A percentile compares a stretch with the other conserved stretches of the same genome.
Conservation (phyloP, 2,329 filamentous ascomycete species). For the Ophiostoma populinum region DNA sequence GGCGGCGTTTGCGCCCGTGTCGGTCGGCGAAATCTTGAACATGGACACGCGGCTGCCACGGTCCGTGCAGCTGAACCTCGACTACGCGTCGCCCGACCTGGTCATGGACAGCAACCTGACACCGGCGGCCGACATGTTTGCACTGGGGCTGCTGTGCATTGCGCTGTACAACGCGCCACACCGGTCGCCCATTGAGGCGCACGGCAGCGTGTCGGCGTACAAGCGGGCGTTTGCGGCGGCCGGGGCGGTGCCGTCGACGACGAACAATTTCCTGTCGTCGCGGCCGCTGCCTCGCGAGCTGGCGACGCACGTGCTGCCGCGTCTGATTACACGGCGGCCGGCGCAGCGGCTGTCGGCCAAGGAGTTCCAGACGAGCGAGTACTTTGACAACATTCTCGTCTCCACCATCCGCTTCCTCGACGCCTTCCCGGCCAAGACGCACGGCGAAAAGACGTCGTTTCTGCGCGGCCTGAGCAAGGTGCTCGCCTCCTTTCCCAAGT, state of each 20-base stretch:
- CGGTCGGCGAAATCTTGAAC: slow-evolving; percentile 67
- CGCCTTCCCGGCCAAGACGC: slow-evolving; percentile 75
- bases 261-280: slow-evolving; percentile 73
- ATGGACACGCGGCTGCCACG: slow-evolving; percentile 69
- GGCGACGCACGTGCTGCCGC: slow-evolving; percentile 56
- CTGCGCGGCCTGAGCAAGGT: slow-evolving; percentile 78
- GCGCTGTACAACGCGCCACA: slow-evolving; percentile 93
- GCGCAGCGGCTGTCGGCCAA: slow-evolving; percentile 73
- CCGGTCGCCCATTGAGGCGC: slow-evolving; percentile 65
- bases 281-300: slow-evolving; percentile 67
- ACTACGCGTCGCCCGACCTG: slow-evolving; percentile 91
- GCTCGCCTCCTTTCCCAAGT: slow-evolving; percentile 78
- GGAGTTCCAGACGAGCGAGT: slow-evolving; percentile 88
- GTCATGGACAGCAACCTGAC: slow-evolving; percentile 81
- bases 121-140: slow-evolving; percentile 79
- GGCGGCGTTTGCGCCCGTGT: slow-evolving; percentile 63
- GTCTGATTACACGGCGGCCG: slow-evolving; percentile 72
- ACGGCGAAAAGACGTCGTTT: slow-evolving; percentile 80
- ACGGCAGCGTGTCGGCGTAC: slow-evolving; percentile 67
- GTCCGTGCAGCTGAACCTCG: slow-evolving; percentile 73
- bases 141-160: slow-evolving; percentile 71
- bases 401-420: slow-evolving; percentile 94
- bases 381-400: slow-evolving; percentile 93
- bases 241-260: slow-evolving; percentile 57
- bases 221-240: slow-evolving; percentile 68